Base-by-base conservation (phyloP, 176 grass and related monocot species). In the Oropetium thomaeum region DNA sequence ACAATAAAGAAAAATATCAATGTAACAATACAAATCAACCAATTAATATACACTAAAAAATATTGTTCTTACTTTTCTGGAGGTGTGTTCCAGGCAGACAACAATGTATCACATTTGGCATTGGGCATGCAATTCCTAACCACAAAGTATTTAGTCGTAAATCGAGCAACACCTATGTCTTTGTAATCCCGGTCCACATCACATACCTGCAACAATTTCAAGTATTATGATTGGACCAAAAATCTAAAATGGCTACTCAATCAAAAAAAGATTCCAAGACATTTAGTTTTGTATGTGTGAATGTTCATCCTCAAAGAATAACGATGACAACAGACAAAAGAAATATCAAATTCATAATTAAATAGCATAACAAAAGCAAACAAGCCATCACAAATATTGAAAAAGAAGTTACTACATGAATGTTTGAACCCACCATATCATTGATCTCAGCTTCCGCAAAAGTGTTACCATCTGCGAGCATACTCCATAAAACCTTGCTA, bases 381-480 rank as follows among this genome's bases (percentile, higher is more conserved):
- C 10, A 5, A 76, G 10, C 37, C 13, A 66, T 59, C 23, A 65
- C 62, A 58, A 35, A 70, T n/a, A 64, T 25, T 61, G 77, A 58
- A 77, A 49, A 66, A 62, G 79, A 7, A 79, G 20, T 67, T 35
- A 67, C 61, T 84, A 35, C 27, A 84, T 30, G 34, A 70, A 79
- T 83, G 8, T 41, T 54, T 16, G 23, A 64, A 62, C 35, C 84
- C 79, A 99, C 96, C 96, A 99, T 99, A 58, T 95, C 91, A 79
- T 78, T 92, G 62, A 99, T 99, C 84, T 99, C 96, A 55, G 96
- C 92, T 95, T 99, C 96, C 49, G 96, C 96, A 84, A 99, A 99
- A 70, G 91, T 90, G 82, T 95, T 99, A 43, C 91, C 96, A 94
- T 99, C 96, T 65, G 96, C 84, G 22, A 99, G 89, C 96, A 99